These are phyloP conservation scores for Zygnema circumcarinatum DNA, from an alignment of 139 green algal species.

Conservation along the genomic window DNA sequence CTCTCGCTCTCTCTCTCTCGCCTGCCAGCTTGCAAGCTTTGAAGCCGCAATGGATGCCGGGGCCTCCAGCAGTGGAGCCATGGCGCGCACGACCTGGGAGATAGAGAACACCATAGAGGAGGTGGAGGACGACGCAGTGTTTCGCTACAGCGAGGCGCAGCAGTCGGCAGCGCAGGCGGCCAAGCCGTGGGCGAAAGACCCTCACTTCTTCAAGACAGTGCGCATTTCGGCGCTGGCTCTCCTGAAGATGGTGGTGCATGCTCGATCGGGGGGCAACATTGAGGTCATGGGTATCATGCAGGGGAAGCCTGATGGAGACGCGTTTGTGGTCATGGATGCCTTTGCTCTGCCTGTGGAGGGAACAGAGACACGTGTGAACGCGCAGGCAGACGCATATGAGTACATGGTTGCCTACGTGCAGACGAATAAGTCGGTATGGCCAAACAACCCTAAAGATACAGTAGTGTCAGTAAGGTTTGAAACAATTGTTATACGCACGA, in stretches of 20 bases:
- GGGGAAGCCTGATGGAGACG: slow-evolving; percentile 84
- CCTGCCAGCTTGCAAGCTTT: too few relatives aligned
- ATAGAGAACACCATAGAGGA: slow-evolving; percentile 88
- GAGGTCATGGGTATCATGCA: slow-evolving; percentile 97
- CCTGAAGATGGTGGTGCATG: slow-evolving; percentile 98
- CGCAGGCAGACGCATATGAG: slow-evolving; percentile 88
- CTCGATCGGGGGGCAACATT: slow-evolving; percentile 86
- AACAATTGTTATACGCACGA: too few relatives aligned
- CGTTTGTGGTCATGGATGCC: slow-evolving; percentile 93
- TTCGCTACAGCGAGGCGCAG: slow-evolving; percentile 73
- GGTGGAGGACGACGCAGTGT: slow-evolving; percentile 75
- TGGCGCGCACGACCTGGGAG: slow-evolving; percentile 81
- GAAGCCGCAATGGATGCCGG: slow-evolving; percentile 3
- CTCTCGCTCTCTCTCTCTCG: too few relatives aligned
- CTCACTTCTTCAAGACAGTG: slow-evolving; percentile 70
- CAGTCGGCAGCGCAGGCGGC: slow-evolving; percentile 69
- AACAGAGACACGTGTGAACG: slow-evolving; percentile 97
- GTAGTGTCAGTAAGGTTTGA: too few relatives aligned
- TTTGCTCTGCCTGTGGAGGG: slow-evolving; percentile 98
- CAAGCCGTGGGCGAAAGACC: slow-evolving; percentile 84
- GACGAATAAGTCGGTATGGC: slow-evolving; percentile 71
- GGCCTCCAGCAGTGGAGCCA: background rate
- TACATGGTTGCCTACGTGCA: slow-evolving; percentile 94
- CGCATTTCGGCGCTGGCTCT: slow-evolving; percentile 91
- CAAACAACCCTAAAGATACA: background rate